Evolutionary conservation across 78 protist species (phyloP).

Genomic region (Guillardia theta): DNA sequence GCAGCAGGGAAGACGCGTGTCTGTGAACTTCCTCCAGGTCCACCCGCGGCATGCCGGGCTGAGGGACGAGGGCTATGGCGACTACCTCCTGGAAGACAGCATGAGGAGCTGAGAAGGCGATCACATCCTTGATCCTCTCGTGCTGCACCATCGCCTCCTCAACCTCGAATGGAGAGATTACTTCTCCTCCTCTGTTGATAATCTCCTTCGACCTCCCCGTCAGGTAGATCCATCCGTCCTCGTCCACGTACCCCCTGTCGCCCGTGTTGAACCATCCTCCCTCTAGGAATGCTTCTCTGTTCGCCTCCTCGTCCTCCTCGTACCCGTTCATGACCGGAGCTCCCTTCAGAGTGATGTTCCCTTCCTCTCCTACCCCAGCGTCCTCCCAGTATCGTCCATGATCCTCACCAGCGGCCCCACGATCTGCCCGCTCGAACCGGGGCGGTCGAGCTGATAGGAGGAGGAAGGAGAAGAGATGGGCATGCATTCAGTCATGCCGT

Average conservation of each 20-base stretch:
- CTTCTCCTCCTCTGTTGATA: background rate
- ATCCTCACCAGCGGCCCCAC: background rate
- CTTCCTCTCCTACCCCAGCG: background rate
- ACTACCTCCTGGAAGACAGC: background rate
- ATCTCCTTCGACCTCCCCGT: background rate
- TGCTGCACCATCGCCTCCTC: background rate
- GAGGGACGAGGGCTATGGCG: background rate
- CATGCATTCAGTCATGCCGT: conserved; percentile 34
- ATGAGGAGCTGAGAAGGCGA: background rate
- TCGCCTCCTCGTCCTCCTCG: background rate
- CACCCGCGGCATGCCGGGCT: background rate
- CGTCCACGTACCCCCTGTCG: background rate
- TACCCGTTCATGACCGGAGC: background rate
- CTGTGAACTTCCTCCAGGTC: background rate
- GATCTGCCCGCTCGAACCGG: background rate
- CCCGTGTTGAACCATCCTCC: conserved; percentile 8
- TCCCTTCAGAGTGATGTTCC: background rate
- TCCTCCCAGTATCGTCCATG: background rate
- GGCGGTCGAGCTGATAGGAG: background rate
- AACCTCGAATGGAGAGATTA: background rate
- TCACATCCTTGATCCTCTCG: background rate
- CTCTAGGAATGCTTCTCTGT: background rate
- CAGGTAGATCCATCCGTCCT: background rate
- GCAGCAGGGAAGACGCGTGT: background rate
- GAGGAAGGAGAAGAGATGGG: background rate